phyloP scores from a whole-genome alignment of 495 filamentous ascomycete species.

The Aspergillus saccharolyticus region DNA sequence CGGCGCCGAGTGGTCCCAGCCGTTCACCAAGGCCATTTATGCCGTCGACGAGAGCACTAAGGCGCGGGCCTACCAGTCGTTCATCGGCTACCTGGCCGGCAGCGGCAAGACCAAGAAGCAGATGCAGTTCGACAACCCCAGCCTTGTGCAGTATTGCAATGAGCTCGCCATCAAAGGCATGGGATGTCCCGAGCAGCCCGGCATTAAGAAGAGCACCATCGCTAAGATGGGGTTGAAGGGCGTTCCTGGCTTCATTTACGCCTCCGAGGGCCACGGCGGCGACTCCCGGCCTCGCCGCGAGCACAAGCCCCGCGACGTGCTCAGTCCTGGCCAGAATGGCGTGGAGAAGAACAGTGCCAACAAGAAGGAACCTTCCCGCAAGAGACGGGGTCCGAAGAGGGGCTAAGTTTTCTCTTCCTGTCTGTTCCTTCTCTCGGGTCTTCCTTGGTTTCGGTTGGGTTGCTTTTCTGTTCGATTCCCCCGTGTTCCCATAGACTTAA shows the following conservation, averaged over 20 bases:
- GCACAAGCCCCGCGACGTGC: too few relatives aligned
- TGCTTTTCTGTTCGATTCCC: too few relatives aligned
- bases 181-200: conserved; percentile 42
- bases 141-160: conserved; percentile 43
- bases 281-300: too few relatives aligned
- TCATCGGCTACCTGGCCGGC: conserved; percentile 46
- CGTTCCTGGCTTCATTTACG: conserved; percentile 31
- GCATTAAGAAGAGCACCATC: conserved; percentile 42
- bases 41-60: conserved; percentile 44
- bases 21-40: conserved; percentile 30
- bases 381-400: too few relatives aligned
- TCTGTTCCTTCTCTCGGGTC: too few relatives aligned
- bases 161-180: conserved; percentile 40
- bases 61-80: conserved; percentile 53
- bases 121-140: conserved; percentile 35
- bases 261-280: too few relatives aligned
- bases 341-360: conserved; percentile 28
- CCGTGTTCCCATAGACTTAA: too few relatives aligned
- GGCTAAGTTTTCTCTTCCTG: too few relatives aligned
- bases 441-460: too few relatives aligned
- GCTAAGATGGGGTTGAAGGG: conserved; percentile 50
- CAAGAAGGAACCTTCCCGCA: too few relatives aligned
- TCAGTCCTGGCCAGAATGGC: conserved; percentile 39
- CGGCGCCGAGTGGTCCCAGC: conserved; percentile 15
- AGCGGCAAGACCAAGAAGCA: conserved; percentile 30